phyloP scores from a whole-genome alignment of 805 yeast species.

The Metschnikowia cubensis region DNA sequence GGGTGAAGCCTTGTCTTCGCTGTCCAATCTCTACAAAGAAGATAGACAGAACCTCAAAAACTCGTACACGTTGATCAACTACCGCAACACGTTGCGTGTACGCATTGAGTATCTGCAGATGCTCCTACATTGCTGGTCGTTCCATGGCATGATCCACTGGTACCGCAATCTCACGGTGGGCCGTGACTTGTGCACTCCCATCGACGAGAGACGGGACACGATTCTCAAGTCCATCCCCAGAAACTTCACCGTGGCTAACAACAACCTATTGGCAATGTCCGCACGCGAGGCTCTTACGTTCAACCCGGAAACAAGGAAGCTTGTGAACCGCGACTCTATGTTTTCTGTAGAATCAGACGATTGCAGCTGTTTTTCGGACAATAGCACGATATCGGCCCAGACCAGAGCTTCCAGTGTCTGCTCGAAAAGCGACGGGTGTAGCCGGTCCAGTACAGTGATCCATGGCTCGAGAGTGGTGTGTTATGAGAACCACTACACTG shows the following conservation, averaged over 20 bases:
- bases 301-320: conserved; percentile 5
- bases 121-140: conserved; percentile 41
- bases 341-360: conserved; percentile 4
- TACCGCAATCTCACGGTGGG: conserved; percentile 31
- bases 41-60: conserved; percentile 13
- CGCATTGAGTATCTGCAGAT: conserved; percentile 38
- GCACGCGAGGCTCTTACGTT: conserved; percentile 9
- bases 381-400: not conserved
- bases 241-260: conserved; percentile 12
- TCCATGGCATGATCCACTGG: conserved; percentile 38
- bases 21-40: conserved; percentile 25
- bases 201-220: conserved; percentile 25
- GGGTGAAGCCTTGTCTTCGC: conserved; percentile 36
- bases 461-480: conserved; percentile 12
- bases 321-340: conserved; percentile 2
- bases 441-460: not conserved
- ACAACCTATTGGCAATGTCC: conserved; percentile 10
- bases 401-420: conserved; percentile 4
- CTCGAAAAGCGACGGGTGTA: not conserved
- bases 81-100: conserved; percentile 32
- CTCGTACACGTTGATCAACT: conserved; percentile 16
- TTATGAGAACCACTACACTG: conserved; percentile 16
- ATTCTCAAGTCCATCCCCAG: conserved; percentile 22
- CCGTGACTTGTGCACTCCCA: conserved; percentile 29
- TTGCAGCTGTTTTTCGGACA: conserved; percentile 9